Percentiles rank a stretch among this genome's conserved stretches.
Conservation (phyloP, 2,329 filamentous ascomycete genomes). For the Alternaria metachromatica region DNA sequence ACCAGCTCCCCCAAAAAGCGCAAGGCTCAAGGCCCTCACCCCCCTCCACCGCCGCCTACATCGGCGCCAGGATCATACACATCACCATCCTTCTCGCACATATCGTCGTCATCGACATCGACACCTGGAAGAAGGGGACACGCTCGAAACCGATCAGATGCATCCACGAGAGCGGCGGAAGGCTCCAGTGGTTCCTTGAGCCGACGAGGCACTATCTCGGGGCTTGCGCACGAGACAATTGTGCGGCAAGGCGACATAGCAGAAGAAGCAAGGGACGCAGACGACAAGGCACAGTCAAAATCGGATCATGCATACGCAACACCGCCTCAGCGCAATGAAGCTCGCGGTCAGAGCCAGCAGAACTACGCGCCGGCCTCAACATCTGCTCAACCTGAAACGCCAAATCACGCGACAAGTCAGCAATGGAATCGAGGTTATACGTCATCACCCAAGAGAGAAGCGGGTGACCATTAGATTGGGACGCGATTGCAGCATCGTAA, state of each 20-base stretch:
- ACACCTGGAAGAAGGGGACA: conserved; percentile 66
- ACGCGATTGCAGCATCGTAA: conserved; percentile 31
- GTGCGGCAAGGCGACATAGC: conserved; percentile 33
- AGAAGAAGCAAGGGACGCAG: conserved; percentile 32
- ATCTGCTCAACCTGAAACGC: conserved; percentile 44
- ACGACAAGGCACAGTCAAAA: conserved; percentile 27
- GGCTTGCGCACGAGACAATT: conserved; percentile 39
- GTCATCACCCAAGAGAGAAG: conserved; percentile 47
- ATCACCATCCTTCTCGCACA: conserved; percentile 61
- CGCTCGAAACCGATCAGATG: conserved; percentile 69
- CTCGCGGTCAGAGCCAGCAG: conserved; percentile 33
- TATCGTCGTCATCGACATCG: conserved; percentile 61
- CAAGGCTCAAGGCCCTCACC: conserved; percentile 69
- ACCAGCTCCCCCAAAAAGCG: conserved; percentile 84
- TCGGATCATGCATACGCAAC: conserved; percentile 28
- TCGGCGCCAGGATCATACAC: conserved; percentile 57
- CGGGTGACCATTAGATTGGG: conserved; percentile 41
- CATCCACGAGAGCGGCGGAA: conserved; percentile 54
- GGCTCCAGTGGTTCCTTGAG: conserved; percentile 40
- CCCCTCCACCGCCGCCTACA: conserved; percentile 59
- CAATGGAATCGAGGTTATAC: conserved; percentile 42
- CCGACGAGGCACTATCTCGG: conserved; percentile 42
- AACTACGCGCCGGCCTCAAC: conserved; percentile 31
- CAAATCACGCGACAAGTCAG: conserved; percentile 40
- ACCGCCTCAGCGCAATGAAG: conserved; percentile 33